Base-by-base conservation (phyloP, 2,329 filamentous ascomycete species). In the Didymella keratinophila region DNA sequence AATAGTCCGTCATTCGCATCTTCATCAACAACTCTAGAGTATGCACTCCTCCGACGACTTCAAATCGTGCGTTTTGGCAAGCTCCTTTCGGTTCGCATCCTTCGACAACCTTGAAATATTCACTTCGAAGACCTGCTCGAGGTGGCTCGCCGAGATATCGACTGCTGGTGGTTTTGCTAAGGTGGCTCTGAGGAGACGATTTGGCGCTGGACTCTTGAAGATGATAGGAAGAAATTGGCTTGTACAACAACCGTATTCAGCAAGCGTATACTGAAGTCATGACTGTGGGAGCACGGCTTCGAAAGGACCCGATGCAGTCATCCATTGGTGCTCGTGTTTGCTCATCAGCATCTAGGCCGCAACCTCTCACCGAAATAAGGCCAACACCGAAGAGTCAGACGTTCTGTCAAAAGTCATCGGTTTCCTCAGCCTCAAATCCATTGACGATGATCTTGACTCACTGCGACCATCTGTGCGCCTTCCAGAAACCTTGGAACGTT, bases 401-500 rank as follows among this genome's bases (percentile, higher is more conserved):
- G 20, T 30, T 23, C 20, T 43, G 37, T 37, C 23, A 18, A 20
- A n/a, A 25, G 21, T 44, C 28, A 49, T 16, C 25, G 39, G 56
- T 27, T 11, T 2, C 12, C 16, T 37, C 9, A 43, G 41, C 41
- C 21, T 53, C 20, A 27, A 49, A 37, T 18, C 46, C 11, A 32
- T 18, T 43, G 32, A 11, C 18, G 25, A 48, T 14, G 8, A 39
- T 41, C 32, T 43, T 50, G 56, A 50, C 39, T 58, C 50, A 54
- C 41, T 30, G 23, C n/a, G 37, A 8, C 49, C 55, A 43, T 49
- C 36, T 49, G 49, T 49, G 37, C 50, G 23, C 27, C 50, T 59
- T 56, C 39, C 50, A 50, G 56, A 58, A 53, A 52, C 27, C 34
- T 30, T 44, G 45, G 30, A 42, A 23, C 18, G 44, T 52, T 54